Conservation (phyloP, 495 filamentous ascomycete genomes). For the Cetradonia linearis region DNA sequence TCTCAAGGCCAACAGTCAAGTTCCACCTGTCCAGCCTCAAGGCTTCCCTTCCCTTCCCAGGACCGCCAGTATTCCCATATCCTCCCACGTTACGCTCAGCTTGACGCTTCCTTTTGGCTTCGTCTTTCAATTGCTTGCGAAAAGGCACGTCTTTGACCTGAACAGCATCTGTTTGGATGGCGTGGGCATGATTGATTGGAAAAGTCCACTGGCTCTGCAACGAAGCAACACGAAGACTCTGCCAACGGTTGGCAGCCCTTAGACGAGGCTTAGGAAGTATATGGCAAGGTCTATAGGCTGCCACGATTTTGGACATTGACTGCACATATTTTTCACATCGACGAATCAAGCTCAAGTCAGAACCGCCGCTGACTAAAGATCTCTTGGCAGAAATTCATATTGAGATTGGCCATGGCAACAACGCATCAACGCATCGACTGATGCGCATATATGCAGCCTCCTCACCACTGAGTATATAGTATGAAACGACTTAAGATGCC, state of each 20-base stretch:
- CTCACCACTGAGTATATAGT: no score
- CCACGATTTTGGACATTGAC: neutral
- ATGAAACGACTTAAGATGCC: no score
- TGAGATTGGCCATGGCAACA: no score
- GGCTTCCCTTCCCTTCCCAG: slow-evolving; percentile 32
- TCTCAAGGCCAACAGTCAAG: slow-evolving; percentile 89
- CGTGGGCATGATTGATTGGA: neutral
- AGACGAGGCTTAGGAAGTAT: neutral
- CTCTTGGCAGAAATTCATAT: neutral
- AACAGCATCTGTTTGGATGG: slow-evolving; percentile 6
- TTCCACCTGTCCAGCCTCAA: slow-evolving; percentile 54
- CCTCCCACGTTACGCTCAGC: slow-evolving; percentile 15
- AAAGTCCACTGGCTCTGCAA: slow-evolving; percentile 3
- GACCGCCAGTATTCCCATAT: slow-evolving; percentile 22
- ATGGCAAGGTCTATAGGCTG: neutral
- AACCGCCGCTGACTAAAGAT: neutral
- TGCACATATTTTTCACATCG: neutral
- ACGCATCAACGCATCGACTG: no score
- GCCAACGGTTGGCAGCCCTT: neutral
- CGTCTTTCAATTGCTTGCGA: slow-evolving; percentile 66
- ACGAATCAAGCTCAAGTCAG: neutral
- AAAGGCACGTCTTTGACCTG: slow-evolving; percentile 38
- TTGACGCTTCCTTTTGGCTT: slow-evolving; percentile 41
- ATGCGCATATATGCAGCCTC: no score
- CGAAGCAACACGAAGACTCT: slow-evolving; percentile 4